These are phyloP conservation scores for Endotrypanum monterogeii DNA, from an alignment of 208 protist species.

Conservation along the genomic window DNA sequence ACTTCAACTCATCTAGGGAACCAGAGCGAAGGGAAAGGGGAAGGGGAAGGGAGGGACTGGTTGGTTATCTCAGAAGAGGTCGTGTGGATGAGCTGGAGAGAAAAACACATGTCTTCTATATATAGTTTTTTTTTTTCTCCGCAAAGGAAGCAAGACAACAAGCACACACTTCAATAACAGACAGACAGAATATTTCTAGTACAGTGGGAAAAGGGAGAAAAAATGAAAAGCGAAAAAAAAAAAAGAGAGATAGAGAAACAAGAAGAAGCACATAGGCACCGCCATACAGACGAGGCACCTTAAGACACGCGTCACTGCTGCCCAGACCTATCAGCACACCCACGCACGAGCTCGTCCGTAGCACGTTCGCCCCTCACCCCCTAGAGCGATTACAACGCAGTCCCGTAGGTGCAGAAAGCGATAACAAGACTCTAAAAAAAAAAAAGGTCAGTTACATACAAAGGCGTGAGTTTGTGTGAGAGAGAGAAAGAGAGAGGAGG, in stretches of 20 bases:
- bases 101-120: background rate
- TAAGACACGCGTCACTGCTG: background rate
- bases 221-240: background rate
- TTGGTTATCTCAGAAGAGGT: background rate
- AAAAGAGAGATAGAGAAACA: constrained; percentile 11
- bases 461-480: background rate
- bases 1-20: background rate
- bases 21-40: background rate
- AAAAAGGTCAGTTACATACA: background rate
- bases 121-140: no score
- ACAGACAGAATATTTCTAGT: background rate
- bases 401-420: background rate
- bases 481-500: background rate
- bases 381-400: background rate
- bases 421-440: background rate
- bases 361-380: background rate
- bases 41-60: background rate
- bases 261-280: background rate
- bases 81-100: background rate
- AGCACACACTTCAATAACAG: background rate
- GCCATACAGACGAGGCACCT: background rate
- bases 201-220: background rate
- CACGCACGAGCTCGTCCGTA: background rate
- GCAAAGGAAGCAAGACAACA: background rate
- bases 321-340: constrained; percentile 1